Evolutionary conservation across 164 flowering plant species (phyloP).

Genomic region (Annona cherimola): DNA sequence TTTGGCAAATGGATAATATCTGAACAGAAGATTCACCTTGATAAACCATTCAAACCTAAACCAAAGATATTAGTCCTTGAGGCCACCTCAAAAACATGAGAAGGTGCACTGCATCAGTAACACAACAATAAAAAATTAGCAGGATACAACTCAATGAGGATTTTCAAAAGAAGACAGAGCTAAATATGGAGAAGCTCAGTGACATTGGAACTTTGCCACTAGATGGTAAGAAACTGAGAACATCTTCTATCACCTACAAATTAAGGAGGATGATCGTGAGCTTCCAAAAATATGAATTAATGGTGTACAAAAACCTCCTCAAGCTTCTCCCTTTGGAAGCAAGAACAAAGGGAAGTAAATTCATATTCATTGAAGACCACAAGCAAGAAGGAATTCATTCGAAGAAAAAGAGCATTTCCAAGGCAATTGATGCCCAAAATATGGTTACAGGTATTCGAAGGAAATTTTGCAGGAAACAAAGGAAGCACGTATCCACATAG

Average conservation of each 20-base stretch:
- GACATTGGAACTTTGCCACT: neutral
- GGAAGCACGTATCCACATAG: neutral
- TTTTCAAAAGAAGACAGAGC: neutral
- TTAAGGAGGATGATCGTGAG: neutral
- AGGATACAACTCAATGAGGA: neutral
- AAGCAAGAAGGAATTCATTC: neutral
- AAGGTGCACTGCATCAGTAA: constrained; percentile 57
- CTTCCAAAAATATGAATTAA: no score
- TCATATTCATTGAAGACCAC: no score
- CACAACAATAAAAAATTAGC: constrained; percentile 7
- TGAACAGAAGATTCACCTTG: constrained; percentile 41
- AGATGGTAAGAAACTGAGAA: neutral
- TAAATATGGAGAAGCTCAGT: neutral
- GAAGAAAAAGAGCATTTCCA: neutral
- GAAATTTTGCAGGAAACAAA: neutral
- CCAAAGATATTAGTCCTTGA: constrained; percentile 30
- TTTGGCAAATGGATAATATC: neutral
- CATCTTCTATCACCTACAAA: neutral
- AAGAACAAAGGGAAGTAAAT: no score
- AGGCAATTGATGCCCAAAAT: neutral
- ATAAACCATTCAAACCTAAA: constrained; percentile 27
- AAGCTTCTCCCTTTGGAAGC: no score
- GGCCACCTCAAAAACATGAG: constrained; percentile 45
- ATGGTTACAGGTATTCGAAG: neutral
- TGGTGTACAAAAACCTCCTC: no score